These are phyloP conservation scores for Pestalotiopsis sp. DNA, from an alignment of 2,329 filamentous ascomycete genomes.

Conservation along the genomic window DNA sequence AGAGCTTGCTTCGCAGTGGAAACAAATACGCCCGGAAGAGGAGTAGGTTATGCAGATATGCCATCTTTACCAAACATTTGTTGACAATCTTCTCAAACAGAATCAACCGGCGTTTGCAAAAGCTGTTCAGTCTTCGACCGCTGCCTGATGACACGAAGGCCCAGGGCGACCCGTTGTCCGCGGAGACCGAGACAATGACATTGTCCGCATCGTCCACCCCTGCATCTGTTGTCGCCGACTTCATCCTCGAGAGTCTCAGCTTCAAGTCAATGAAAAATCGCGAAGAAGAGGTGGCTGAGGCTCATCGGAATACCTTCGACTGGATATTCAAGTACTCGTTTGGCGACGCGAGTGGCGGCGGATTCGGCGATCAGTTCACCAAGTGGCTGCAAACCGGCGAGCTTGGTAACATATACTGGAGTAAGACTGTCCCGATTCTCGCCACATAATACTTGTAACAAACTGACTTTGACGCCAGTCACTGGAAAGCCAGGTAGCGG, in stretches of 20 bases:
- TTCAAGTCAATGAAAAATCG: conserved; percentile 15
- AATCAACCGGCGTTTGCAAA: neutral
- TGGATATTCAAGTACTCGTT: conserved; percentile 33
- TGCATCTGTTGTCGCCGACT: conserved; percentile 6
- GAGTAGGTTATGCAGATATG: neutral
- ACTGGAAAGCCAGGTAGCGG: conserved; percentile 46
- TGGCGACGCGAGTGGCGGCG: neutral
- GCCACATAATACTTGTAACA: too few relatives aligned
- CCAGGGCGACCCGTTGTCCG: neutral
- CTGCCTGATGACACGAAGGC: neutral
- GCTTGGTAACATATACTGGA: conserved; percentile 33
- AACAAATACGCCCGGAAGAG: neutral
- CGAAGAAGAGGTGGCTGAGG: conserved; percentile 12
- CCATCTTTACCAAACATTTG: neutral
- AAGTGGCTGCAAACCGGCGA: conserved; percentile 25
- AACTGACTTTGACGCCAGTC: conserved; percentile 16
- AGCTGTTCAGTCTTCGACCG: neutral
- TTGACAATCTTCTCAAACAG: neutral
- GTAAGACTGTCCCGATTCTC: neutral
- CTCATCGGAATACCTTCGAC: conserved; percentile 31
- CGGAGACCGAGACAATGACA: neutral
- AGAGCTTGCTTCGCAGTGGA: neutral
- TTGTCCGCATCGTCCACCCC: neutral
- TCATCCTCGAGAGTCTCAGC: conserved; percentile 15
- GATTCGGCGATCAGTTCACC: conserved; percentile 21